A percentile compares a stretch with the other conserved stretches of the same genome.
phyloP scores from a whole-genome alignment of 2,329 filamentous ascomycete species.

The Colletotrichum caudatum region DNA sequence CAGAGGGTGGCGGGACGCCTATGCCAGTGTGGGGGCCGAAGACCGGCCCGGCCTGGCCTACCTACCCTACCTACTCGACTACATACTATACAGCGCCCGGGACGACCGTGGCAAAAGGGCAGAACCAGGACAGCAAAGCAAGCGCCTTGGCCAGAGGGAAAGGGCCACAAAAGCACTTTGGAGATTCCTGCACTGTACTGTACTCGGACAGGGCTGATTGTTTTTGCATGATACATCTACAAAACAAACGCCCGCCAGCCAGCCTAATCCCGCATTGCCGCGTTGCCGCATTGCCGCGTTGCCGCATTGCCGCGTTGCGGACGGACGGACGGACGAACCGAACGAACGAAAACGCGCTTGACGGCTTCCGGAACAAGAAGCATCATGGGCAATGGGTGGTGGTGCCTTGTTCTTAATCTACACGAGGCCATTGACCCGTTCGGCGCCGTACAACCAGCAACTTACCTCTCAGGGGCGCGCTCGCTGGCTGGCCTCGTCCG shows the following conservation, averaged over 20 bases:
- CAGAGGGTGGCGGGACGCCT: neutral
- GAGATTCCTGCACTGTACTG: slow-evolving; percentile 34
- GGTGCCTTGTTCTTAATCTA: neutral
- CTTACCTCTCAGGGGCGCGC: too few species aligned
- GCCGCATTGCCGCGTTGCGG: too few species aligned
- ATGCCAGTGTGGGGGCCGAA: neutral
- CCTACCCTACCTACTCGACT: neutral
- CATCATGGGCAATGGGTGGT: too few species aligned
- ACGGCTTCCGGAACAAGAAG: too few species aligned
- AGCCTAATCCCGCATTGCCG: neutral
- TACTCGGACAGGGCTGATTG: neutral
- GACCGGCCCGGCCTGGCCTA: neutral
- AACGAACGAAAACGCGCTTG: too few species aligned
- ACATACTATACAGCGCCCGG: neutral
- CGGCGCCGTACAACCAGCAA: too few species aligned
- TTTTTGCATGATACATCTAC: neutral
- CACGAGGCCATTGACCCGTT: neutral
- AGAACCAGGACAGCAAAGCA: neutral
- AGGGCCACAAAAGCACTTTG: slow-evolving; percentile 32
- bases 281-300: too few species aligned
- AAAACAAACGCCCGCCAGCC: too few species aligned
- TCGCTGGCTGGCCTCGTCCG: too few species aligned
- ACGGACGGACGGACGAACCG: neutral
- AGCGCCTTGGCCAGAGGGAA: neutral
- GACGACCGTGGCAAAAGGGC: slow-evolving; percentile 1